Percentiles rank a stretch among this genome's conserved stretches.
Conservation (phyloP, 768 basidiomycete genomes). For the Holtermannia corniformis region DNA sequence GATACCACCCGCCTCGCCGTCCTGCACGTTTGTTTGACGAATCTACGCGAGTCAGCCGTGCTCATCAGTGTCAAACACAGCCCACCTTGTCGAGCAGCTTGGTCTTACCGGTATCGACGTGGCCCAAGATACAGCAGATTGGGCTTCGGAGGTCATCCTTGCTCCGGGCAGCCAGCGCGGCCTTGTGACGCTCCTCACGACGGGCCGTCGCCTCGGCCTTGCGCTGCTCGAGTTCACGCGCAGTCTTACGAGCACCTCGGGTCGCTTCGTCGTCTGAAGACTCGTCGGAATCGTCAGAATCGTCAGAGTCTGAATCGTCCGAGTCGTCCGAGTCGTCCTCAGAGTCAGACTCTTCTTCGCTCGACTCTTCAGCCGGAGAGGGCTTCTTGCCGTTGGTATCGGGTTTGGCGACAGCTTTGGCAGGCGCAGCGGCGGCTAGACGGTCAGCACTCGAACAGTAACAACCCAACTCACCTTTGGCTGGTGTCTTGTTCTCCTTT, state of each 20-base stretch:
- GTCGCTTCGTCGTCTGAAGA: slow-evolving; percentile 59
- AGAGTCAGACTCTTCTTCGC: slow-evolving; percentile 34
- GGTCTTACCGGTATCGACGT: slow-evolving; percentile 99
- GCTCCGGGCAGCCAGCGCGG: slow-evolving; percentile 71
- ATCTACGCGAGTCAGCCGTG: slow-evolving; percentile 51
- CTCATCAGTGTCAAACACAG: not conserved
- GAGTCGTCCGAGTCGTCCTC: slow-evolving; percentile 27
- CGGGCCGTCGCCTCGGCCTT: slow-evolving; percentile 81
- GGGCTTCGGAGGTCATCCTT: slow-evolving; percentile 89
- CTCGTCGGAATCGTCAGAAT: slow-evolving; percentile 39
- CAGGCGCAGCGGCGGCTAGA: slow-evolving; percentile 10
- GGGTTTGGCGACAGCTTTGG: slow-evolving; percentile 27
- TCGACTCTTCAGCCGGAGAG: slow-evolving; percentile 43
- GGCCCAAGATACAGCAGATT: slow-evolving; percentile 97
- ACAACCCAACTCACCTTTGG: too few relatives aligned
- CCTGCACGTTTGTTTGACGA: slow-evolving; percentile 98
- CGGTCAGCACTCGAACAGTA: slow-evolving; percentile 15
- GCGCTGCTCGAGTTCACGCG: slow-evolving; percentile 45
- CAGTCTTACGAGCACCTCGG: slow-evolving; percentile 55
- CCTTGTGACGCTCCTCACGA: slow-evolving; percentile 65
- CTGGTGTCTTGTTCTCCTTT: slow-evolving; percentile 1
- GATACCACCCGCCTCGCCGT: slow-evolving; percentile 98
- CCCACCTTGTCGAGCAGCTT: slow-evolving; percentile 89
- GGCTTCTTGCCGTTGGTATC: slow-evolving; percentile 31
- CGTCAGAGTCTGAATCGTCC: slow-evolving; percentile 27